Evolutionary conservation across 2,329 filamentous ascomycete species (phyloP), one percentile per base, ranked within the genome.

Genomic region (Plenodomus biglobosus): DNA sequence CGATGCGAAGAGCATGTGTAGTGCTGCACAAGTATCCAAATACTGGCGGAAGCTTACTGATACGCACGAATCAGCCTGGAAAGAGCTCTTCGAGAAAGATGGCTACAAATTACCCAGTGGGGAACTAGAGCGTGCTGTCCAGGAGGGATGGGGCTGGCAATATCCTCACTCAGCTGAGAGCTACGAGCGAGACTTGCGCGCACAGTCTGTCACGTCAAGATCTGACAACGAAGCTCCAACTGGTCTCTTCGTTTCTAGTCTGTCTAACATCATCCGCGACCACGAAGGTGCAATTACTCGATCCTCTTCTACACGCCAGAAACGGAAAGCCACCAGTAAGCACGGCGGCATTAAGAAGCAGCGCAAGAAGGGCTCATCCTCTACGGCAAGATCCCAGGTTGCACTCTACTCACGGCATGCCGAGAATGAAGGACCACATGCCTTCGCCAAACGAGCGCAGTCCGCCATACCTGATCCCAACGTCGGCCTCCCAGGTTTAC

Each of bases 91-190:
- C 36, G 91, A 96, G 53, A 80, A 79, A 1, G 91, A 96, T 68
- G 90, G 90, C 0, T 96, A 89, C 70, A 76, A 77, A 21, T 77
- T 99, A 1, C 86, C 90, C 0, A 78, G 85, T 1, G 90, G 89
- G 16, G 94, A 99, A 71, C 78, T 99, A 19, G 85, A 90, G 56
- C 86, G 86, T 59, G 92, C 94, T 22, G 91, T 97, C 46, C 78
- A 79, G 36, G 90, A 97, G 75, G 94, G 94, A 13, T 99, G 94
- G 94, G 94, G 92, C 13, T 99, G 94, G 91, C 94, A 99, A 69
- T 90, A 92, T 66, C 90, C 92, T 0, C 82, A 84, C 46, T 88
- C 87, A 0, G 72, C 80, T 3, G 82, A 88, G 44, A 90, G 88
- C 19, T 90, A 81, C 46, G 94, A 99, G 71, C 81, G 83, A 48